Evolutionary conservation across 306 rosid genomes (phyloP), one percentile per base, ranked within the genome.

Genomic region (Lupinus albus): DNA sequence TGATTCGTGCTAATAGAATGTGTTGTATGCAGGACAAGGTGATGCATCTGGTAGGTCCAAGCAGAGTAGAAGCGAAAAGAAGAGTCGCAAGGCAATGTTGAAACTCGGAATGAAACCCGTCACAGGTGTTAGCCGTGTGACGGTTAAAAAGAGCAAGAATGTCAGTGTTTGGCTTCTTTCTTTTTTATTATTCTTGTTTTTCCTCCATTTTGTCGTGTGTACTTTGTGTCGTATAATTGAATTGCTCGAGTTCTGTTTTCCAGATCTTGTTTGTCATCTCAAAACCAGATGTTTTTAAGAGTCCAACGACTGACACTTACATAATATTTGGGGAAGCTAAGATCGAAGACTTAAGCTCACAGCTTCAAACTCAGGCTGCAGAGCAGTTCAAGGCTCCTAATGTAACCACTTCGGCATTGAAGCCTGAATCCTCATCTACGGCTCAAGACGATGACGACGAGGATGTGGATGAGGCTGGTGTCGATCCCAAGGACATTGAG

Each of bases 271-370:
- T 91, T 18, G 97, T 91, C 42, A 86, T 91, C 70, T 86, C 96
- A 25, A 91, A 88, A 66, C 97, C 97, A 13, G 96, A 88, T 69
- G 97, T 91, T 14, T 91, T 91, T 76, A 88, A 91, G 80, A 91
- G 97, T 73, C 97, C 97, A n/a, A 85, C 94, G 3, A 85, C 97
- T 1, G 96, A 91, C 32, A 88, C 97, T 14, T 88, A 86, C 74
- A 83, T 91, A n/a, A 81, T 91, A 66, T 91, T 91, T 1, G 96
- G 96, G 36, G 97, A 91, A 83, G 97, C 94, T n/a, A 91, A 88
- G 81, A 88, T 91, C 7, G 96, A 91, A 79, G 96, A 91, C 74
- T 78, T 88, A 82, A 91, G 96, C 80, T 91, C 96, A 14, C 91
- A 88, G 73, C 84, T 91, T 36, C 96, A 91, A 63, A 82, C 84